phyloP scores from a whole-genome alignment of 768 basidiomycete species.

The Cantharellus cinnabarinus region DNA sequence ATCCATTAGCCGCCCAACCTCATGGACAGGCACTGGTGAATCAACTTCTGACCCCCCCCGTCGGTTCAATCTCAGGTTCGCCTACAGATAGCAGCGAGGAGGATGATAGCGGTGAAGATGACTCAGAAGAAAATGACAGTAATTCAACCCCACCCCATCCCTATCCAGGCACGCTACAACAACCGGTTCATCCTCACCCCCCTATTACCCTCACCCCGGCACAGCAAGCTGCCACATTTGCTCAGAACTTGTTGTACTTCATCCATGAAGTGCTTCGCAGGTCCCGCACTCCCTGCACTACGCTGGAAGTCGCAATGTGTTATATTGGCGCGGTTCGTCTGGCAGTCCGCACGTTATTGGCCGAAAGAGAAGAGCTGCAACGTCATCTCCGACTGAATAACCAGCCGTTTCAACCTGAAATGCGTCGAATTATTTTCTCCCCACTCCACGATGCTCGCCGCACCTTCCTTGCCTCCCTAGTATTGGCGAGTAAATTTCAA shows the following conservation, averaged over 20 bases:
- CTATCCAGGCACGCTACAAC: not conserved
- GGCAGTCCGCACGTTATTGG: not conserved
- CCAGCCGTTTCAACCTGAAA: not conserved
- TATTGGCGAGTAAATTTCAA: slow-evolving; percentile 79
- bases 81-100: too few relatives aligned
- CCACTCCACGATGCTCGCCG: slow-evolving; percentile 76
- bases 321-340: slow-evolving; percentile 66
- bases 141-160: not conserved
- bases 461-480: slow-evolving; percentile 71
- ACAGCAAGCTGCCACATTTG: not conserved
- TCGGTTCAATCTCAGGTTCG: too few relatives aligned
- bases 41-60: too few relatives aligned
- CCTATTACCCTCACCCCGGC: not conserved
- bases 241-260: slow-evolving; percentile 21
- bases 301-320: slow-evolving; percentile 72
- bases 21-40: not conserved
- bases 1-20: not conserved
- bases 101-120: too few relatives aligned
- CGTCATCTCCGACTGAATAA: not conserved
- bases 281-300: slow-evolving; percentile 63
- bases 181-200: not conserved
- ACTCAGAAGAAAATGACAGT: too few relatives aligned
- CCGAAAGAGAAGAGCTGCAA: not conserved
- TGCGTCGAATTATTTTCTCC: not conserved
- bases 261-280: slow-evolving; percentile 79